Evolutionary conservation across 495 filamentous ascomycete species (phyloP).

Genomic region (Talaromyces trachyspermus): DNA sequence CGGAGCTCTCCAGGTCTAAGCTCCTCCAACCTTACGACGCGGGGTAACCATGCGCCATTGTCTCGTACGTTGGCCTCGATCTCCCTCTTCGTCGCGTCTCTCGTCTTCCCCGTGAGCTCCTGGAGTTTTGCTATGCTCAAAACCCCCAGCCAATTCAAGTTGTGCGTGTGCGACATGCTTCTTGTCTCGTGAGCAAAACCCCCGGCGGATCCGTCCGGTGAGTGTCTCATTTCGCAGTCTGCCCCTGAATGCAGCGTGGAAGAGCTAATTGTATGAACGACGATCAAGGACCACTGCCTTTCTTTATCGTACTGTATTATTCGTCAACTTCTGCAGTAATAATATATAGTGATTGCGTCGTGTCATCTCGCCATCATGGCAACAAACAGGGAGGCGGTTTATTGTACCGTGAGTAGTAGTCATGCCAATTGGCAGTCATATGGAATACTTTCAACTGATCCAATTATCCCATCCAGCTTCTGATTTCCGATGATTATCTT

Average conservation of each 20-base stretch:
- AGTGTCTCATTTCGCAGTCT: not conserved
- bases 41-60: no score
- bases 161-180: constrained; percentile 4
- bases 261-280: not conserved
- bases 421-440: not conserved
- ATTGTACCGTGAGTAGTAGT: constrained; percentile 46
- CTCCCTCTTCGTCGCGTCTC: not conserved
- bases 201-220: constrained; percentile 7
- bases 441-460: not conserved
- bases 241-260: not conserved
- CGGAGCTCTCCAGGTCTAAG: no score
- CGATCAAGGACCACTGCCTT: not conserved
- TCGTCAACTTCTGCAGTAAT: not conserved
- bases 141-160: no score
- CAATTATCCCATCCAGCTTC: constrained; percentile 59
- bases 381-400: constrained; percentile 34
- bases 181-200: constrained; percentile 1
- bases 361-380: constrained; percentile 19
- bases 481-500: constrained; percentile 84
- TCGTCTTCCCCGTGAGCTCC: no score
- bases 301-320: not conserved
- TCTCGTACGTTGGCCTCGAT: no score
- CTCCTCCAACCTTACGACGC: no score
- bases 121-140: no score
- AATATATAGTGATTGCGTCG: not conserved